Evolutionary conservation across 371 early-diverging fungal species (phyloP), one percentile per base, ranked within the genome.

Genomic region (Mortierella sp.): DNA sequence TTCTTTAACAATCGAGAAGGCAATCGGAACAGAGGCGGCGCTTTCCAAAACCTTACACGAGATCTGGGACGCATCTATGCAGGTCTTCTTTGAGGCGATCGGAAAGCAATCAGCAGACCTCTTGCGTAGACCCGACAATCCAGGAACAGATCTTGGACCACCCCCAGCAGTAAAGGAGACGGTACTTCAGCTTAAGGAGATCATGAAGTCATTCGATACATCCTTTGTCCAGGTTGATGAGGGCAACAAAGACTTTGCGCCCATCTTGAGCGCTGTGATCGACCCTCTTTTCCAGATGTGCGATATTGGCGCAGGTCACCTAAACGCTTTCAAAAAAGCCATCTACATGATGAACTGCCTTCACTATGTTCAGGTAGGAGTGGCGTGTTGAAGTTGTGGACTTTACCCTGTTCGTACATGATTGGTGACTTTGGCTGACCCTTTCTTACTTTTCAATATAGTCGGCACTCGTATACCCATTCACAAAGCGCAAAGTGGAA

Each of bases 261-360:
- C 91, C 31, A 94, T 94, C 16, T 75, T 96, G 57, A 89, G 91
- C 75, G 94, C 95, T 0, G 89, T 94, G n/a, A 84, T 96, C 48
- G 95, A 95, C 73, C 96, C 96, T 10, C 84, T 96, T 11, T 83
- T 95, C 79, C 93, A 93, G 78, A 92, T 94, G 89, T 95, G 95
- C 77, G 93, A 93, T 75, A 74, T 91, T 52, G 93, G 94, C 3
- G 93, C 93, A 1, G 77, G 85, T 0, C 89, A 90, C 48, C 84
- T 95, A 50, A 78, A 88, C 10, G 80, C 88, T 21, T 90, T 94
- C 42, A 95, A 96, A 52, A 89, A 90, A 57, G 93, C 94, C 19
- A 92, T 96, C 24, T 96, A 95, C 80, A 89, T 92, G 86, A 89
- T 94, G 57, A 97, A 97, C 81, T 95, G 96, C 73, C 88, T 96